Evolutionary conservation across 1,139 yeast species (phyloP).

Genomic region (Saccharomyces hybrid): DNA sequence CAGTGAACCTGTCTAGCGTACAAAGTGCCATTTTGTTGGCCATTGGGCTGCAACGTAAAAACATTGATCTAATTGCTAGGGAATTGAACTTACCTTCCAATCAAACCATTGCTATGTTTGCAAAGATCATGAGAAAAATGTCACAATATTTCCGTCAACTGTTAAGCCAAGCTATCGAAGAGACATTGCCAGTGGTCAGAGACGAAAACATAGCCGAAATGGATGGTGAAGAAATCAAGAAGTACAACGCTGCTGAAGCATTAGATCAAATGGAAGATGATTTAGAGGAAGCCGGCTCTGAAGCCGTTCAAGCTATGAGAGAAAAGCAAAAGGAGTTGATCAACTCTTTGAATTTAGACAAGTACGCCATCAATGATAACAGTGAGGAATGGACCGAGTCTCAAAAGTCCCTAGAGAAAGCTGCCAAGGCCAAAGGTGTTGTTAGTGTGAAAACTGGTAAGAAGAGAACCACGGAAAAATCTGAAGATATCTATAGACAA

Average conservation of each 20-base stretch:
- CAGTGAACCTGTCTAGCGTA: conserved; percentile 68
- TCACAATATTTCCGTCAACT: conserved; percentile 63
- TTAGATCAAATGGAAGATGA: conserved; percentile 56
- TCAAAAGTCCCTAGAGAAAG: conserved; percentile 48
- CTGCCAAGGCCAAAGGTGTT: conserved; percentile 45
- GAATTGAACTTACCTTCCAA: conserved; percentile 81
- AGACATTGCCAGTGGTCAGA: conserved; percentile 55
- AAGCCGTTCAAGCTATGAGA: conserved; percentile 60
- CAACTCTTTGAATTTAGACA: conserved; percentile 73
- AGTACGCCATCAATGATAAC: conserved; percentile 78
- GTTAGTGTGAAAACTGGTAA: conserved; percentile 65
- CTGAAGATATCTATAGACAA: conserved; percentile 62
- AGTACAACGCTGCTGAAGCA: conserved; percentile 38
- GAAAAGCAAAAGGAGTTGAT: conserved; percentile 82
- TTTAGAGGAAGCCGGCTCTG: conserved; percentile 66
- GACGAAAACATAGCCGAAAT: conserved; percentile 54
- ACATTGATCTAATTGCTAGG: conserved; percentile 64
- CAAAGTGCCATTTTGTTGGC: conserved; percentile 90
- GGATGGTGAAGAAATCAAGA: conserved; percentile 48
- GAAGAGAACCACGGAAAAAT: conserved; percentile 56
- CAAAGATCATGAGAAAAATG: conserved; percentile 80
- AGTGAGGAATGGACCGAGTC: conserved; percentile 59
- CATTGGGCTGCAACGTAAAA: conserved; percentile 90
- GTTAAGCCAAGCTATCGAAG: conserved; percentile 61
- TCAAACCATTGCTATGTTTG: conserved; percentile 95